phyloP scores from a whole-genome alignment of 1,284 basidiomycete genomes.

The Ganoderma boninense region DNA sequence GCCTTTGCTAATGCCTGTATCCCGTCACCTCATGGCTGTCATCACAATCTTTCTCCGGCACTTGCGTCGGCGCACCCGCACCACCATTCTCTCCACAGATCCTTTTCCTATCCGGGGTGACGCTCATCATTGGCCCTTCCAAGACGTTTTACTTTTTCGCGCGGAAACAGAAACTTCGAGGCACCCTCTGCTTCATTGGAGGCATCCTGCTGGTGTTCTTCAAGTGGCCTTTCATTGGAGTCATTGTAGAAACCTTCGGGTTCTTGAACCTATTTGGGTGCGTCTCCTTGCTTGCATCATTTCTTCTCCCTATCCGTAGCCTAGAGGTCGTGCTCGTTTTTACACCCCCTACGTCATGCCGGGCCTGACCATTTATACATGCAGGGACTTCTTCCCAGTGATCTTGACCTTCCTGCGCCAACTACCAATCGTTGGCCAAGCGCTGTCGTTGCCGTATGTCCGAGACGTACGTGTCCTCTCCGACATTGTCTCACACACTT shows the following conservation, averaged over 20 bases:
- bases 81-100: slow-evolving; percentile 59
- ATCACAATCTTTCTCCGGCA: background rate
- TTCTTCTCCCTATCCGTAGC: background rate
- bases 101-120: slow-evolving; percentile 91
- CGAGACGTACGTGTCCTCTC: slow-evolving; percentile 59
- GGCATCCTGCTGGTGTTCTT: slow-evolving; percentile 90
- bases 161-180: slow-evolving; percentile 93
- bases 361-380: background rate
- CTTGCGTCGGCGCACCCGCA: background rate
- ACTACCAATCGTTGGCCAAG: slow-evolving; percentile 90
- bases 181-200: slow-evolving; percentile 91
- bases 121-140: slow-evolving; percentile 93
- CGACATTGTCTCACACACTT: background rate
- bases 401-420: slow-evolving; percentile 96
- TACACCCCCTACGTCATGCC: slow-evolving; percentile 7
- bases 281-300: slow-evolving; percentile 42
- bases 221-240: slow-evolving; percentile 94
- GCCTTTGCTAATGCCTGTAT: background rate
- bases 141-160: slow-evolving; percentile 99
- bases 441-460: slow-evolving; percentile 89
- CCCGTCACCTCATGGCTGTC: background rate
- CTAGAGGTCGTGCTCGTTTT: background rate
- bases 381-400: slow-evolving; percentile 99
- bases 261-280: slow-evolving; percentile 99
- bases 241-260: slow-evolving; percentile 94